Conservation (phyloP, 768 basidiomycete species). For the Kwoniella newhampshirensis region DNA sequence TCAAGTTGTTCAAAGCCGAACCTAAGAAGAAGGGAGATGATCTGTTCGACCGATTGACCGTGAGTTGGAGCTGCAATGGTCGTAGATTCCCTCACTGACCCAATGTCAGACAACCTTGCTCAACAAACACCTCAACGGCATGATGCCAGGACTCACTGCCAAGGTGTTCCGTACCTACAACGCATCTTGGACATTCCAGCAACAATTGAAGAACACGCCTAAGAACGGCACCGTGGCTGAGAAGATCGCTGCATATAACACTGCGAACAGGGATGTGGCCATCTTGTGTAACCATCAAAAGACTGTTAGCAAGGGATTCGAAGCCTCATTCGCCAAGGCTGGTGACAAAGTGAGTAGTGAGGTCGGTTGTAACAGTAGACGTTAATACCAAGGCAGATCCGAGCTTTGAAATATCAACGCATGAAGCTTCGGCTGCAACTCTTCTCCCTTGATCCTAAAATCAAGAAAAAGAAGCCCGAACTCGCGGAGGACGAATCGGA, state of each 20-base stretch:
- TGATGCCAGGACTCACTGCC: constrained; percentile 97
- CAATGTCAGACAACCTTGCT: constrained; percentile 70
- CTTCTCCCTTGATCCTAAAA: constrained; percentile 72
- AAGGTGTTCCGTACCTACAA: constrained; percentile 99
- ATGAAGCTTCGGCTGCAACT: constrained; percentile 92
- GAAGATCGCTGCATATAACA: constrained; percentile 94
- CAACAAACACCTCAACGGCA: constrained; percentile 86
- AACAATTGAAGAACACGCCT: constrained; percentile 75
- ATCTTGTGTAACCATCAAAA: constrained; percentile 99
- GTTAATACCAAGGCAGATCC: constrained; percentile 61
- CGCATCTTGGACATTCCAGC: constrained; percentile 92
- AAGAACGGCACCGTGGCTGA: constrained; percentile 78
- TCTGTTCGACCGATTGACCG: constrained; percentile 91
- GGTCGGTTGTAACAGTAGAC: not conserved
- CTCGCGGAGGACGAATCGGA: constrained; percentile 85
- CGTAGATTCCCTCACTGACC: no score
- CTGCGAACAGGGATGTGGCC: constrained; percentile 94
- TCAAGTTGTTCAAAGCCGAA: constrained; percentile 87
- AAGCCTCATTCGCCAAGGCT: constrained; percentile 92
- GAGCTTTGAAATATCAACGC: constrained; percentile 88
- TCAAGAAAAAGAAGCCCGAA: constrained; percentile 72
- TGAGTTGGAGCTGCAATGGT: constrained; percentile 57
- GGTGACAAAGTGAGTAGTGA: constrained; percentile 69
- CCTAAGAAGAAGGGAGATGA: constrained; percentile 83
- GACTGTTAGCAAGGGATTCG: constrained; percentile 86